Evolutionary conservation across 139 green algal genomes (phyloP).

Genomic region (Medakamo hakoo): DNA sequence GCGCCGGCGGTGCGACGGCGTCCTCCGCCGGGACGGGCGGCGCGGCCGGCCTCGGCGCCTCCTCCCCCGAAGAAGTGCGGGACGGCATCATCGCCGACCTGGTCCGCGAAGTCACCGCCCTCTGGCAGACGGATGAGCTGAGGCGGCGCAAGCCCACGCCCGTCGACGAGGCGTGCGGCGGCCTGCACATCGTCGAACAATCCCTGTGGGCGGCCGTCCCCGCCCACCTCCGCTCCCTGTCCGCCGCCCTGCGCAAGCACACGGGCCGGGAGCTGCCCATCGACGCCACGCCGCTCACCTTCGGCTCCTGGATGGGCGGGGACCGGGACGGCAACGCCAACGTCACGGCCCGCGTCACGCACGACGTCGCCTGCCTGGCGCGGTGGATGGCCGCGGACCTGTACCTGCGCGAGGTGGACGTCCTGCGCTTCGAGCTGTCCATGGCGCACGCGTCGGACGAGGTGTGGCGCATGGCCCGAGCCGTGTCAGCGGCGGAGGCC

Average conservation of each 20-base stretch:
- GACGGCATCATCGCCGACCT: slow-evolving; percentile 39
- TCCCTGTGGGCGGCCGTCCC: slow-evolving; percentile 73
- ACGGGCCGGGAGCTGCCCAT: slow-evolving; percentile 67
- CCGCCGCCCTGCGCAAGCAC: slow-evolving; percentile 61
- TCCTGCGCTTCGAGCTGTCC: slow-evolving; percentile 77
- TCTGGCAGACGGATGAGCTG: slow-evolving; percentile 95
- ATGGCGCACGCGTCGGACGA: slow-evolving; percentile 67
- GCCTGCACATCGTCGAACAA: slow-evolving; percentile 88
- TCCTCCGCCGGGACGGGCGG: no score
- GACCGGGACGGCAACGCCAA: slow-evolving; percentile 90
- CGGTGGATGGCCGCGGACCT: slow-evolving; percentile 83
- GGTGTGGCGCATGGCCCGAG: slow-evolving; percentile 20
- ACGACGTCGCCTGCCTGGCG: slow-evolving; percentile 51
- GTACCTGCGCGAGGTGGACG: slow-evolving; percentile 78
- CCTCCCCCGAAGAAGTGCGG: background rate
- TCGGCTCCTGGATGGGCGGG: slow-evolving; percentile 90
- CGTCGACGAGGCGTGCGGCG: slow-evolving; percentile 79
- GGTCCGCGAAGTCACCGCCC: slow-evolving; percentile 54
- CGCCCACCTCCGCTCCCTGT: slow-evolving; percentile 62
- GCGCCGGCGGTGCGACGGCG: no score
- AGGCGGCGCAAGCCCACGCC: slow-evolving; percentile 68
- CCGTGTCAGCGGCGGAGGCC: slow-evolving; percentile 8
- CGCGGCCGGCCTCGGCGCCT: no score
- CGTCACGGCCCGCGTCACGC: slow-evolving; percentile 62
- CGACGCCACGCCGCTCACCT: slow-evolving; percentile 43